These are phyloP conservation scores for Sugiyamaella smithiae DNA, from an alignment of 805 yeast genomes.

Conservation along the genomic window DNA sequence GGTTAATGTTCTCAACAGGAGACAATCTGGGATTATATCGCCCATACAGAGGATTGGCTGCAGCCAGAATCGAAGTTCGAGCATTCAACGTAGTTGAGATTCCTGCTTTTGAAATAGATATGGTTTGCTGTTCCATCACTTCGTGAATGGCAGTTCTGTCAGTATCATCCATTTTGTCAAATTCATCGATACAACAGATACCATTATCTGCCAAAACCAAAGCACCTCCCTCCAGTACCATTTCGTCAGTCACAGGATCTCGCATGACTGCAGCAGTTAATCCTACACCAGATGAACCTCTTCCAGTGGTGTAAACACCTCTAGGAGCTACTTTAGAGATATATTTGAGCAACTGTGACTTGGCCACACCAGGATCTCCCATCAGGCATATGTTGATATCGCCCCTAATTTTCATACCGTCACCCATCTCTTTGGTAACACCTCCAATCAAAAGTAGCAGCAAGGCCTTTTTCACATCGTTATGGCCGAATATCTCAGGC, in stretches of 20 bases:
- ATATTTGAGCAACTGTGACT: constrained; percentile 89
- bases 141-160: constrained; percentile 98
- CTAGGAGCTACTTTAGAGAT: constrained; percentile 92
- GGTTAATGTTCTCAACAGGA: constrained; percentile 91
- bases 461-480: constrained; percentile 89
- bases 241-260: constrained; percentile 98
- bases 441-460: constrained; percentile 87
- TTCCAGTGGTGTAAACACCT: constrained; percentile 96
- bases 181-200: constrained; percentile 97
- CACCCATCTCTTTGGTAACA: constrained; percentile 90
- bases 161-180: constrained; percentile 96
- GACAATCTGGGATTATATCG: constrained; percentile 86
- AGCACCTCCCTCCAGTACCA: constrained; percentile 98
- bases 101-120: constrained; percentile 96
- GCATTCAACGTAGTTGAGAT: constrained; percentile 95
- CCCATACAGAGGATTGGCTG: constrained; percentile 97
- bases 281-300: constrained; percentile 99
- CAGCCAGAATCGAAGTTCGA: constrained; percentile 91
- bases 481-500: constrained; percentile 94
- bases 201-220: constrained; percentile 96
- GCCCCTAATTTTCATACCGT: constrained; percentile 96
- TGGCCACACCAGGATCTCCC: constrained; percentile 99
- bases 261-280: constrained; percentile 98
- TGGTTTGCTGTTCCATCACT: constrained; percentile 99
- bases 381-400: constrained; percentile 92